Percentiles rank a stretch among this genome's conserved stretches.
phyloP scores from a whole-genome alignment of 164 flowering plant genomes.

The Nelumbo lutea region DNA sequence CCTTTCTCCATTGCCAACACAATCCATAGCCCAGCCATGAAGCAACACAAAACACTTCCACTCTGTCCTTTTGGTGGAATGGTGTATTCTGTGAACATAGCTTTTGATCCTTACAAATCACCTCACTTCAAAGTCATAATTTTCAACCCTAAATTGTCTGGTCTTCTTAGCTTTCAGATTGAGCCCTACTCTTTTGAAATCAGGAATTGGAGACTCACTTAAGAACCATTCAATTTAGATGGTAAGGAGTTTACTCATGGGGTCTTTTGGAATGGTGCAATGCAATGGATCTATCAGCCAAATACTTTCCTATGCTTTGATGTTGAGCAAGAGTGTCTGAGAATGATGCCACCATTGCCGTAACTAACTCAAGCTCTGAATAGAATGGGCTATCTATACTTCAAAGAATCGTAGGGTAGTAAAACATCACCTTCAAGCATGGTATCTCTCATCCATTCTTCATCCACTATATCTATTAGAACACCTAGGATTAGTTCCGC shows the following conservation, averaged over 20 bases:
- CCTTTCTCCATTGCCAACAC: too few relatives aligned
- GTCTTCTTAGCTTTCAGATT: neutral
- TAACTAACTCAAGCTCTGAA: neutral
- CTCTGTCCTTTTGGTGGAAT: neutral
- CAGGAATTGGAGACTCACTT: neutral
- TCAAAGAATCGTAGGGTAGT: neutral
- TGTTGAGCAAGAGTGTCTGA: neutral
- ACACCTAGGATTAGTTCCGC: conserved; percentile 55
- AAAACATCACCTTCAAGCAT: conserved; percentile 53
- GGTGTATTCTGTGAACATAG: neutral
- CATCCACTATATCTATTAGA: conserved; percentile 66
- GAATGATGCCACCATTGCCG: conserved; percentile 7
- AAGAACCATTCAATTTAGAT: too few relatives aligned
- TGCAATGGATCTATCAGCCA: conserved; percentile 19
- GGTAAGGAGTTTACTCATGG: neutral
- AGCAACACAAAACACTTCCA: neutral
- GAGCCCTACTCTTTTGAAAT: conserved; percentile 5
- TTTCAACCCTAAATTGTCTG: too few relatives aligned
- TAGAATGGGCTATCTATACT: neutral
- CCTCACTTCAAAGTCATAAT: conserved; percentile 12
- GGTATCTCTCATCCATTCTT: conserved; percentile 78
- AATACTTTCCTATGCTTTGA: conserved; percentile 13
- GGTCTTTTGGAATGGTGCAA: conserved; percentile 27
- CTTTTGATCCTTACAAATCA: conserved; percentile 16
- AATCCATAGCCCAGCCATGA: conserved; percentile 14